phyloP scores from a whole-genome alignment of 2,329 filamentous ascomycete species.

The Metarhizium rileyi region DNA sequence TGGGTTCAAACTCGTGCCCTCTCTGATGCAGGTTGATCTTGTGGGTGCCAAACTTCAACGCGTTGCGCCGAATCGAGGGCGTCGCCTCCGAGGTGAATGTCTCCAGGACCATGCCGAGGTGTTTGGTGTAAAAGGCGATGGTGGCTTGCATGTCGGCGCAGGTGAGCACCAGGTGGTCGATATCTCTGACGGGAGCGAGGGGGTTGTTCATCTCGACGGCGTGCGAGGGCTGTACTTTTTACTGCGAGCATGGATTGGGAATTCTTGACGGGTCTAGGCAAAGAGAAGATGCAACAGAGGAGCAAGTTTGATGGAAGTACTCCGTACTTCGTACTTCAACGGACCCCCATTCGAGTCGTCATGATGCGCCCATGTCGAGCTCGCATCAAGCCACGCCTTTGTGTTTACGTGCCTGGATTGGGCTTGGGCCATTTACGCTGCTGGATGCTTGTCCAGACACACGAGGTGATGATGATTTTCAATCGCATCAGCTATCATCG shows the following conservation, averaged over 20 bases:
- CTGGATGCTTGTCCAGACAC: no score
- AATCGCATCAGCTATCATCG: no score
- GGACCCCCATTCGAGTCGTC: no score
- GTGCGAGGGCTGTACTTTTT: neutral
- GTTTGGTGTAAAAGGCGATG: slow-evolving; percentile 42
- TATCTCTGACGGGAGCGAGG: slow-evolving; percentile 27
- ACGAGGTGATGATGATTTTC: no score
- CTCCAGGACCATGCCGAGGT: slow-evolving; percentile 47
- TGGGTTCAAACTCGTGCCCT: slow-evolving; percentile 51
- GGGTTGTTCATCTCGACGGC: slow-evolving; percentile 19
- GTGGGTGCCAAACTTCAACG: slow-evolving; percentile 45
- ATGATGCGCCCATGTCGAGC: no score
- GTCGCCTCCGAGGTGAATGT: slow-evolving; percentile 34
- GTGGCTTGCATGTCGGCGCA: slow-evolving; percentile 40
- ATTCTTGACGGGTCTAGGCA: no score
- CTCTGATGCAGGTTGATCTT: slow-evolving; percentile 53
- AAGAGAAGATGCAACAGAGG: no score
- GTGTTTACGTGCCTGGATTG: no score
- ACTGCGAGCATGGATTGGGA: neutral
- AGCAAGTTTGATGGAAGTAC: no score
- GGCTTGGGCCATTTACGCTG: no score
- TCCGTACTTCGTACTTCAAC: no score
- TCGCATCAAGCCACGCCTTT: no score
- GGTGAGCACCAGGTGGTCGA: slow-evolving; percentile 54
- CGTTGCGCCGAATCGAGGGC: slow-evolving; percentile 30